Evolutionary conservation across 2,329 filamentous ascomycete genomes (phyloP).

Genomic region (Pseudocercospora vitis): DNA sequence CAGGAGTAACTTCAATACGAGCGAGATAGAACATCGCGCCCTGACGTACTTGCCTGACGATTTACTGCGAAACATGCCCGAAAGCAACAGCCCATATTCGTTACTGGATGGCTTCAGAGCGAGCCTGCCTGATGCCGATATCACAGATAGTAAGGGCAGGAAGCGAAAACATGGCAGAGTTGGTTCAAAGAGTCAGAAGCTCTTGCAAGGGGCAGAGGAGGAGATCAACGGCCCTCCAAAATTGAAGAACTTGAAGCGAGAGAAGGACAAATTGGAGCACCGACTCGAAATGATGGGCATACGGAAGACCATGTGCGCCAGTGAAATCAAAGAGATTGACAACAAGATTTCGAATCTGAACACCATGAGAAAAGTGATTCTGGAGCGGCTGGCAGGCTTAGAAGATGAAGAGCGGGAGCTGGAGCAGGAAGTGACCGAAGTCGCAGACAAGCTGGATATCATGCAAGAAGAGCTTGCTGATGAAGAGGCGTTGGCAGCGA

Average conservation of each 20-base stretch:
- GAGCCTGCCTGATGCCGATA: conserved; percentile 69
- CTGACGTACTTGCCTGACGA: conserved; percentile 87
- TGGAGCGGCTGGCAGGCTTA: conserved; percentile 79
- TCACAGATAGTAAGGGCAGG: conserved; percentile 43
- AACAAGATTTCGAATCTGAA: conserved; percentile 93
- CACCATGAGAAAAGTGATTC: conserved; percentile 86
- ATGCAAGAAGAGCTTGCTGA: conserved; percentile 60
- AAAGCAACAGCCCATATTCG: conserved; percentile 81
- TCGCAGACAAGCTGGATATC: conserved; percentile 64
- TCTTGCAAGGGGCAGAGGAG: conserved; percentile 62
- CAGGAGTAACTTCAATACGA: conserved; percentile 82
- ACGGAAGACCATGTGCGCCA: conserved; percentile 95
- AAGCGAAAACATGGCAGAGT: conserved; percentile 68
- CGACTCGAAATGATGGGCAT: conserved; percentile 87
- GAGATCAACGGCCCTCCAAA: conserved; percentile 64
- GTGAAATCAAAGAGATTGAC: conserved; percentile 94
- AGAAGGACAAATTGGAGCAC: conserved; percentile 77
- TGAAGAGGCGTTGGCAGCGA: conserved; percentile 47
- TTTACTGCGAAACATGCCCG: conserved; percentile 83
- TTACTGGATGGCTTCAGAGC: conserved; percentile 97
- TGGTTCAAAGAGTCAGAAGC: conserved; percentile 71
- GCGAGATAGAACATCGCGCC: conserved; percentile 92
- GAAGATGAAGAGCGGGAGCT: conserved; percentile 89
- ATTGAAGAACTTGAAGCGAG: conserved; percentile 73
- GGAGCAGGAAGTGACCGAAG: conserved; percentile 73